Base-by-base conservation (phyloP, 345 rosid genomes). In the Heritiera littoralis region DNA sequence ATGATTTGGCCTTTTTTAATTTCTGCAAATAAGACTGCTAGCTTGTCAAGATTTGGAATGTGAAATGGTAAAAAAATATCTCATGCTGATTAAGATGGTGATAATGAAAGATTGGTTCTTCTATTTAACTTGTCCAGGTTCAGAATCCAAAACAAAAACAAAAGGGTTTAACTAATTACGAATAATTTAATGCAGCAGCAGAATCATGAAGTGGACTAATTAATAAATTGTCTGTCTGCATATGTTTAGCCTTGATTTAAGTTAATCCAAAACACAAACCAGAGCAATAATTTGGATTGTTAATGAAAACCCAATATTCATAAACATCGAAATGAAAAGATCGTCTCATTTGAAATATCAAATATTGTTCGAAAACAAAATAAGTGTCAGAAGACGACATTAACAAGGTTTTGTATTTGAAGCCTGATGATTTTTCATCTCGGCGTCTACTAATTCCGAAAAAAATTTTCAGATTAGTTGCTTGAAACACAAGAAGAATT, bases 1-100 rank as follows among this genome's bases (percentile, higher is more conserved):
- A 28, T 3, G 74, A 49, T 70, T 46, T 48, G 73, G 45, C 70
- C 35, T 76, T 77, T 68, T 78, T 48, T 74, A 58, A 72, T 71
- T 70, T 77, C 65, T 23, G 80, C 30, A n/a, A 40, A 56, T 43
- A 15, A 30, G 13, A 4, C 12, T 45, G 68, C 55, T 20, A 13
- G 45, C 20, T n/a, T 41, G 56, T 43, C 41, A 48, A 59, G 45
- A 59, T 28, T 60, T 23, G 1, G 40, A 12, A 58, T 20, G 65
- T 61, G 54, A 59, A 61, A 20, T 75, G 28, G 40, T 10, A n/a
- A 43, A 43, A 40, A 59, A 55, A 56, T 46, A 63, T 72, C 43
- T 72, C 45, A 52, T 72, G 60, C 14, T 51, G 75, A 71, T 71
- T 51, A 51, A 52, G 45, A 72, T 52, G 32, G 52, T 45, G 61